phyloP scores from a whole-genome alignment of 345 rosid species.

The Laguncularia racemosa region DNA sequence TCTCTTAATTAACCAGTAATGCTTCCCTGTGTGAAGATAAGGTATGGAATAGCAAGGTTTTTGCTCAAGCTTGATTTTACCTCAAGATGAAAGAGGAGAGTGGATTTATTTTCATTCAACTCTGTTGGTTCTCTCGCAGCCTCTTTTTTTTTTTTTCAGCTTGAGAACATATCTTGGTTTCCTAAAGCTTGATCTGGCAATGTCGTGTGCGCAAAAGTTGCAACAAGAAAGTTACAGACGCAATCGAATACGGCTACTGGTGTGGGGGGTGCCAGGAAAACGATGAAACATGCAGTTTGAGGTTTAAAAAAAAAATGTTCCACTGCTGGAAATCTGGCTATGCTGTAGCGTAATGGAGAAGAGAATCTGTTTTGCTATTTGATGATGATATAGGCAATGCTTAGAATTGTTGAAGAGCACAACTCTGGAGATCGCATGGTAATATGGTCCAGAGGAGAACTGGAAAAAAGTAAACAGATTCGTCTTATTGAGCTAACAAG shows the following conservation, averaged over 20 bases:
- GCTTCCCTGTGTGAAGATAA: too few relatives aligned
- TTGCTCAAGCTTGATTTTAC: background rate
- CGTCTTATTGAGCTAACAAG: too few relatives aligned
- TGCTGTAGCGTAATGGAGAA: too few relatives aligned
- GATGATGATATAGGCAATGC: too few relatives aligned
- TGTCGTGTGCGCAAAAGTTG: slow-evolving; percentile 92
- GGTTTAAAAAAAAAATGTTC: slow-evolving; percentile 32
- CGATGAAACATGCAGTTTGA: slow-evolving; percentile 63
- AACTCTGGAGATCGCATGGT: too few relatives aligned
- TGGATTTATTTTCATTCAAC: background rate
- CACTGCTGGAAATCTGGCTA: too few relatives aligned
- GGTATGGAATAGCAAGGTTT: too few relatives aligned
- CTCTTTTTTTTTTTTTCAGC: slow-evolving; percentile 60
- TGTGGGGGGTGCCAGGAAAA: slow-evolving; percentile 95
- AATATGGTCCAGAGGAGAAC: too few relatives aligned
- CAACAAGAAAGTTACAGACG: slow-evolving; percentile 89
- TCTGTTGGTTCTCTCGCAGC: slow-evolving; percentile 37
- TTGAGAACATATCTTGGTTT: slow-evolving; percentile 58
- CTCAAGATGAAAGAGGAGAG: background rate
- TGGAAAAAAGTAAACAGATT: too few relatives aligned
- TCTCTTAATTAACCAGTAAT: too few relatives aligned
- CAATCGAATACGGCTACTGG: slow-evolving; percentile 84
- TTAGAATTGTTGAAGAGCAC: too few relatives aligned
- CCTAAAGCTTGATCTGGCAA: slow-evolving; percentile 77
- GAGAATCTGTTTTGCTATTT: too few relatives aligned